These are phyloP conservation scores for Rhododendron mucronatum DNA, from an alignment of 148 eudicot species.

Conservation along the genomic window DNA sequence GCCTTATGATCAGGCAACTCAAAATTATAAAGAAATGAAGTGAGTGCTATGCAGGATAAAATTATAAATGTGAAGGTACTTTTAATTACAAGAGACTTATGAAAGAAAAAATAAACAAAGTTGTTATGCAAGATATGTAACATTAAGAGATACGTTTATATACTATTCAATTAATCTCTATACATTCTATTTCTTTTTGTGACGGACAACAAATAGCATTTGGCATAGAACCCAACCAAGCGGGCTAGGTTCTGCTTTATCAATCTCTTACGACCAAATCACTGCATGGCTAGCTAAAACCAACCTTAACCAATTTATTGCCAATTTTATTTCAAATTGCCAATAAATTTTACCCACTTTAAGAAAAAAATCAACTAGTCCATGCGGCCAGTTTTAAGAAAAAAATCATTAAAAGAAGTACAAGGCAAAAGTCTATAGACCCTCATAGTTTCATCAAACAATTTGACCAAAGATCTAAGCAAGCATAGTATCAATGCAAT, in stretches of 20 bases:
- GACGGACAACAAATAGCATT: neutral
- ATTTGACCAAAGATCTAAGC: neutral
- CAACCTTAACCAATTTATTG: slow-evolving; percentile 2
- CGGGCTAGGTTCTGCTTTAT: neutral
- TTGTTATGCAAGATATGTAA: neutral
- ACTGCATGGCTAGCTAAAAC: neutral
- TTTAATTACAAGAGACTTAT: neutral
- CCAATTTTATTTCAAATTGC: neutral
- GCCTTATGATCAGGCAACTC: neutral
- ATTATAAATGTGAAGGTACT: neutral
- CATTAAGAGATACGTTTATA: neutral
- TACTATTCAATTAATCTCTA: neutral
- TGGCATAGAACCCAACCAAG: neutral
- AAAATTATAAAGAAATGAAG: neutral
- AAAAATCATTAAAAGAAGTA: neutral
- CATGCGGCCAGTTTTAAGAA: neutral
- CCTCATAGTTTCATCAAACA: neutral
- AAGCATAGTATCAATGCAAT: neutral
- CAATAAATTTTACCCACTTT: neutral
- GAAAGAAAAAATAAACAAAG: neutral
- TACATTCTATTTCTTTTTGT: neutral
- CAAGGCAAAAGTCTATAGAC: neutral
- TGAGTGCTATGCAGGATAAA: neutral
- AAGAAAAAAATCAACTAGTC: neutral
- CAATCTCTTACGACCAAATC: neutral